phyloP scores from a whole-genome alignment of 2,329 filamentous ascomycete species.

The Trichoderma hamatum region DNA sequence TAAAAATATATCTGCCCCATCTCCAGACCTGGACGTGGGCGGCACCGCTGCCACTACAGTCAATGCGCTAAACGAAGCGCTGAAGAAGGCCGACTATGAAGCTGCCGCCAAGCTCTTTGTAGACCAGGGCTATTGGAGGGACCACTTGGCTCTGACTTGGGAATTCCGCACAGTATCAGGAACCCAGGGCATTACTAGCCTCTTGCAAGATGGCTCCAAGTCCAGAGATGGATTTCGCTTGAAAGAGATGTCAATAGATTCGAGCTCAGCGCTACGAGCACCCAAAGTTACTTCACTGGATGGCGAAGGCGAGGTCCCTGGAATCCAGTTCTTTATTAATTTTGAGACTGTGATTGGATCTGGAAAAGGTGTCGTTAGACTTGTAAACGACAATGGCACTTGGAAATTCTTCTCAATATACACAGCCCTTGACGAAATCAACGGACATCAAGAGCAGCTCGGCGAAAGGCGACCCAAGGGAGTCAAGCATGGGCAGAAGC shows the following conservation, averaged over 20 bases:
- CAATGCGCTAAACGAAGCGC: constrained; percentile 44
- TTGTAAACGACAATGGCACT: constrained; percentile 47
- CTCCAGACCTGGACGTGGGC: constrained; percentile 38
- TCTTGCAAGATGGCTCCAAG: constrained; percentile 40
- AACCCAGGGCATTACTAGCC: constrained; percentile 43
- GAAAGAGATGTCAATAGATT: constrained; percentile 50
- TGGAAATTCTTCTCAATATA: constrained; percentile 70
- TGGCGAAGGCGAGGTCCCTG: constrained; percentile 49
- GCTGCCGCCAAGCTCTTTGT: constrained; percentile 46
- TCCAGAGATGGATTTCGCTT: constrained; percentile 47
- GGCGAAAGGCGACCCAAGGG: constrained; percentile 56
- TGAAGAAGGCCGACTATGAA: constrained; percentile 42
- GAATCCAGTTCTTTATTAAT: constrained; percentile 60
- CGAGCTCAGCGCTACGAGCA: constrained; percentile 46
- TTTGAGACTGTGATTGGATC: constrained; percentile 56
- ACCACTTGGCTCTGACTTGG: constrained; percentile 61
- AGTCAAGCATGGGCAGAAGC: constrained; percentile 56
- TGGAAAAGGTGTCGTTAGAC: constrained; percentile 59
- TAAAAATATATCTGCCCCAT: constrained; percentile 32
- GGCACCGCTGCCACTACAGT: constrained; percentile 46
- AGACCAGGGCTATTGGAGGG: constrained; percentile 58
- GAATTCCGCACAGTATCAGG: constrained; percentile 56
- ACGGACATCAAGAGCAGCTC: constrained; percentile 54
- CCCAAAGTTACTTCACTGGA: constrained; percentile 54
- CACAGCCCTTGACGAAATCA: constrained; percentile 59